These are phyloP conservation scores for Trichoderma atrobrunneum DNA, from an alignment of 2,329 filamentous ascomycete genomes.

Conservation along the genomic window DNA sequence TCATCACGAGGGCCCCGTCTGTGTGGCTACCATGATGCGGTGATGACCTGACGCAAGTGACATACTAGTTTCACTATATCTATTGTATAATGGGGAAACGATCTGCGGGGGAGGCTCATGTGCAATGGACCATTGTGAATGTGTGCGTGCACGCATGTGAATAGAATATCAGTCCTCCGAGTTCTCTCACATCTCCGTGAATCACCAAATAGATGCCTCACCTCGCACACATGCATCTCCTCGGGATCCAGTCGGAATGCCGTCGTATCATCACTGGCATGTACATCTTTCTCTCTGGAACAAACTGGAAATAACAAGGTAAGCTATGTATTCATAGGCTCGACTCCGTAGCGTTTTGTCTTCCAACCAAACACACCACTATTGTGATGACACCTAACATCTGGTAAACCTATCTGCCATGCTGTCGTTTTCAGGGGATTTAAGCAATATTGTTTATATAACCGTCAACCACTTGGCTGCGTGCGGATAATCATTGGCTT, in stretches of 20 bases:
- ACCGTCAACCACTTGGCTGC: constrained; percentile 30
- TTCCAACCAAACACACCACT: background rate
- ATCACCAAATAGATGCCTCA: background rate
- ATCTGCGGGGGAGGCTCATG: background rate
- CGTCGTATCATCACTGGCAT: background rate
- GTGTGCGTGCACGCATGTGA: background rate
- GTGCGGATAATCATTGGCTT: constrained; percentile 28
- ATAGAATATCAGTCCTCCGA: background rate
- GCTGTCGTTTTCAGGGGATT: constrained; percentile 28
- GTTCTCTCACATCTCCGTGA: background rate
- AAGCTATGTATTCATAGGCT: background rate
- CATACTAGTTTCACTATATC: constrained; percentile 35
- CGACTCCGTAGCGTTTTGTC: background rate
- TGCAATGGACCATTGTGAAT: background rate
- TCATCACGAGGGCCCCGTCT: constrained; percentile 63
- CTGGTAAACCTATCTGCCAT: constrained; percentile 42
- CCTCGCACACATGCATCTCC: background rate
- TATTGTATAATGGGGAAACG: background rate
- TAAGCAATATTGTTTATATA: background rate
- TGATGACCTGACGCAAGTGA: constrained; percentile 67
- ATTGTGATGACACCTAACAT: constrained; percentile 39
- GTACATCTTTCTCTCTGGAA: too few relatives aligned
- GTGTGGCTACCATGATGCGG: constrained; percentile 63
- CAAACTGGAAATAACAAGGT: background rate
- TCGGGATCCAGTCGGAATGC: background rate